These are phyloP conservation scores for Nematocida sp. DNA, from an alignment of 371 early-diverging fungal genomes.

Conservation along the genomic window DNA sequence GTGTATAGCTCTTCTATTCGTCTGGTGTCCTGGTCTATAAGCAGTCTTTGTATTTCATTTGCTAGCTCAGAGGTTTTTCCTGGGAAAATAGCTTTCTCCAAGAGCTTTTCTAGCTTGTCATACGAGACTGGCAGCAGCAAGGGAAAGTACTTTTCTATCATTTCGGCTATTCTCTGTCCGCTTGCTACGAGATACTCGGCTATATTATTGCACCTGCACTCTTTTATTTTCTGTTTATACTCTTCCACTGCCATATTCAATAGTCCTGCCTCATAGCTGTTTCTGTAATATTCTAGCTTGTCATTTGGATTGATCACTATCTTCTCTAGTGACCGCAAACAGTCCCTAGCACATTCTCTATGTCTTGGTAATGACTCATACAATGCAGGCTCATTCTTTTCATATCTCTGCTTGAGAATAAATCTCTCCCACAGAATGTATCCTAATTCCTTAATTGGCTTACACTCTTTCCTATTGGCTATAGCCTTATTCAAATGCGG, in stretches of 20 bases:
- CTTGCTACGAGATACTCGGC: background rate
- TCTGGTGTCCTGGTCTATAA: background rate
- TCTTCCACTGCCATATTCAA: background rate
- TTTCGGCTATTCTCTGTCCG: background rate
- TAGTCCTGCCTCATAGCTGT: conserved; percentile 47
- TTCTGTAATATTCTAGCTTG: conserved; percentile 42
- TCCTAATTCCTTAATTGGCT: conserved; percentile 26
- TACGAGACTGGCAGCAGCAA: conserved; percentile 31
- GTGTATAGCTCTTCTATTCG: conserved; percentile 23
- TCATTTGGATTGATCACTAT: conserved; percentile 19
- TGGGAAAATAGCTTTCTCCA: conserved; percentile 40
- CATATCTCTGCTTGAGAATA: conserved; percentile 34
- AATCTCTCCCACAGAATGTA: conserved; percentile 42
- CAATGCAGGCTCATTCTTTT: conserved; percentile 13
- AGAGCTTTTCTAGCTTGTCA: background rate
- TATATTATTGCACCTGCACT: background rate
- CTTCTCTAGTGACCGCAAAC: conserved; percentile 34
- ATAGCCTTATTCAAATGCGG: conserved; percentile 40
- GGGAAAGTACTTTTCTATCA: background rate
- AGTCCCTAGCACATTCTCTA: conserved; percentile 7
- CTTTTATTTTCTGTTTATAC: conserved; percentile 1
- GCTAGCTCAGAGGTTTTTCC: background rate
- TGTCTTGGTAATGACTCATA: conserved; percentile 26
- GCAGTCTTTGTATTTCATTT: conserved; percentile 2
- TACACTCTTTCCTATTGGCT: conserved; percentile 33